Percentiles rank a stretch among this genome's conserved stretches.
phyloP scores from a whole-genome alignment of 164 flowering plant species.

The Annona squamosa region DNA sequence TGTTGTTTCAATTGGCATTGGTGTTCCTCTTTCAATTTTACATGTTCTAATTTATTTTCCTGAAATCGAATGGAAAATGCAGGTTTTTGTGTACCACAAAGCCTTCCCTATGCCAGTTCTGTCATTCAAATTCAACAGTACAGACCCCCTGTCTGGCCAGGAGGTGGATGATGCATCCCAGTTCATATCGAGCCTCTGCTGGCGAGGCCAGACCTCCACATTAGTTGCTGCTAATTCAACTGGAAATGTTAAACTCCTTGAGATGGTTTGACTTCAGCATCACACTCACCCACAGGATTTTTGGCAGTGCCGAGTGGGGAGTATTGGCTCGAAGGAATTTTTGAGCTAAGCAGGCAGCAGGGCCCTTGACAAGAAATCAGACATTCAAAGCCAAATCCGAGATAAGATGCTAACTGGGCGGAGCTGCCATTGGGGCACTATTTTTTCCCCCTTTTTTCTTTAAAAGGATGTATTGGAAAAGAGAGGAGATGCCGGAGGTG shows the following conservation, averaged over 20 bases:
- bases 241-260: conserved; percentile 78
- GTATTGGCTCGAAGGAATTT: not conserved
- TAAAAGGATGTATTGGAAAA: not conserved
- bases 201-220: conserved; percentile 87
- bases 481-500: not conserved
- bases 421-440: not conserved
- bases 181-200: conserved; percentile 86
- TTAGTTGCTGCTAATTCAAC: conserved; percentile 86
- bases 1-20: not conserved
- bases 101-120: conserved; percentile 89
- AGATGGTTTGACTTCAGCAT: conserved; percentile 58
- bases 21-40: not conserved
- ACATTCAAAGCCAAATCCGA: not conserved
- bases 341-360: not conserved
- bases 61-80: conserved; percentile 5
- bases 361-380: not conserved
- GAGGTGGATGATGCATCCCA: conserved; percentile 63
- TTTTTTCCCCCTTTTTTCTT: too few relatives aligned
- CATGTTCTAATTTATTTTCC: not conserved
- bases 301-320: not conserved
- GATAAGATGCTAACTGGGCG: not conserved
- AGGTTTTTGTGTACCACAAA: conserved; percentile 90
- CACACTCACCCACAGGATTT: not conserved
- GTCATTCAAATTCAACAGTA: conserved; percentile 62
- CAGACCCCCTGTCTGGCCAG: conserved; percentile 56